phyloP scores from a whole-genome alignment of 257 asterid species.

The Nicotiana tabacum region DNA sequence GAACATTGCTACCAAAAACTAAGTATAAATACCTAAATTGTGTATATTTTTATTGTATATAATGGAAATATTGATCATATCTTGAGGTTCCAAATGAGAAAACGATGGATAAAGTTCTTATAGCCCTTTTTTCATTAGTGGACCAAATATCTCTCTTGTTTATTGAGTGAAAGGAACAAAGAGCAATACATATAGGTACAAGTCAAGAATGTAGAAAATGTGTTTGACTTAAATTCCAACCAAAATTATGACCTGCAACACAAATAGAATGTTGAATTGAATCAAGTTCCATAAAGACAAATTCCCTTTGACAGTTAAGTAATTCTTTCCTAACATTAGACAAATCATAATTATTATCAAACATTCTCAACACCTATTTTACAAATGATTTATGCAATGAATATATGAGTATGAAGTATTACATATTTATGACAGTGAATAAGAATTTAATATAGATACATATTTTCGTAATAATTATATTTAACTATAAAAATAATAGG shows the following conservation, averaged over 20 bases:
- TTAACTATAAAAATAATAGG: too few species aligned
- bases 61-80: neutral
- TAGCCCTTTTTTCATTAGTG: neutral
- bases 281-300: neutral
- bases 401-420: neutral
- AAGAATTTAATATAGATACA: too few species aligned
- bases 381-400: neutral
- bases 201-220: slow-evolving; percentile 3
- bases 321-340: neutral
- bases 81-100: neutral
- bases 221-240: neutral
- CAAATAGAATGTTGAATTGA: slow-evolving; percentile 4
- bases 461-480: too few species aligned
- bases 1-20: neutral
- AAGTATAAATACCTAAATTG: neutral
- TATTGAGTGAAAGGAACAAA: slow-evolving; percentile 11
- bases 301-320: neutral
- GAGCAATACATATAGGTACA: neutral
- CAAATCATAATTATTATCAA: neutral
- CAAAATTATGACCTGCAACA: neutral
- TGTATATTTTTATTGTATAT: neutral
- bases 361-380: neutral
- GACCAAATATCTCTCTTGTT: neutral
- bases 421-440: too few species aligned
- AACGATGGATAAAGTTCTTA: neutral